Percentiles rank a stretch among this genome's conserved stretches.
Evolutionary conservation across 1,139 yeast species (phyloP).

Genomic region (Kodamaea alishanica): DNA sequence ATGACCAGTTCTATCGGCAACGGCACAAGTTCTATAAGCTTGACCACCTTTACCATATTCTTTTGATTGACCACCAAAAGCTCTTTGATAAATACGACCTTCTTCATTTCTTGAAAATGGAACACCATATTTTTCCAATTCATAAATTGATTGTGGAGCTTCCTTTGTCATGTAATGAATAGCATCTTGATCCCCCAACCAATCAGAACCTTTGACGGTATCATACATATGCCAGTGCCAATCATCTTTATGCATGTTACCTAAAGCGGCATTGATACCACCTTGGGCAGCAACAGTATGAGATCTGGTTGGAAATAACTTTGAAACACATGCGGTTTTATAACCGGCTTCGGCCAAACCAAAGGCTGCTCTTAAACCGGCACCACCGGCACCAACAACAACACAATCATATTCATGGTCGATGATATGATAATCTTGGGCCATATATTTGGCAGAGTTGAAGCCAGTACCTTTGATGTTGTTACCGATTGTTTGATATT

Average conservation of each 20-base stretch:
- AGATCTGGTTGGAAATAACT: conserved; percentile 94
- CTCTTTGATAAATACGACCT: conserved; percentile 96
- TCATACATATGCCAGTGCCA: conserved; percentile 99
- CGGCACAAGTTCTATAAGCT: conserved; percentile 98
- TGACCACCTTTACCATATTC: conserved; percentile 97
- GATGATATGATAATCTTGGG: conserved; percentile 79
- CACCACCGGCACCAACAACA: conserved; percentile 98
- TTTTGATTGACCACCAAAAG: conserved; percentile 94
- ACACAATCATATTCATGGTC: conserved; percentile 97
- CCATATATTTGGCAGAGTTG: conserved; percentile 39
- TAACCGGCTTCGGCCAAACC: conserved; percentile 94
- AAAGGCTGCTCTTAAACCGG: conserved; percentile 95
- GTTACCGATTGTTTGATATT: conserved; percentile 10
- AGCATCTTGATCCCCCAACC: conserved; percentile 99
- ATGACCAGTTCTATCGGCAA: conserved; percentile 97
- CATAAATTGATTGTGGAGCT: conserved; percentile 92
- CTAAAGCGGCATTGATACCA: conserved; percentile 96
- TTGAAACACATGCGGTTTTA: conserved; percentile 94
- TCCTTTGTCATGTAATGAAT: conserved; percentile 98
- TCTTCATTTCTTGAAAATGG: conserved; percentile 95
- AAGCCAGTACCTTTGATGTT: conserved; percentile 38
- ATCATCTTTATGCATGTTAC: conserved; percentile 94
- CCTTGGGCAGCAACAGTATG: conserved; percentile 99
- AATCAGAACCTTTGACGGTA: conserved; percentile 96
- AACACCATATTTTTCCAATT: conserved; percentile 94